These are phyloP conservation scores for Apostasia ramifera DNA, from an alignment of 106 monocot genomes.

Conservation along the genomic window DNA sequence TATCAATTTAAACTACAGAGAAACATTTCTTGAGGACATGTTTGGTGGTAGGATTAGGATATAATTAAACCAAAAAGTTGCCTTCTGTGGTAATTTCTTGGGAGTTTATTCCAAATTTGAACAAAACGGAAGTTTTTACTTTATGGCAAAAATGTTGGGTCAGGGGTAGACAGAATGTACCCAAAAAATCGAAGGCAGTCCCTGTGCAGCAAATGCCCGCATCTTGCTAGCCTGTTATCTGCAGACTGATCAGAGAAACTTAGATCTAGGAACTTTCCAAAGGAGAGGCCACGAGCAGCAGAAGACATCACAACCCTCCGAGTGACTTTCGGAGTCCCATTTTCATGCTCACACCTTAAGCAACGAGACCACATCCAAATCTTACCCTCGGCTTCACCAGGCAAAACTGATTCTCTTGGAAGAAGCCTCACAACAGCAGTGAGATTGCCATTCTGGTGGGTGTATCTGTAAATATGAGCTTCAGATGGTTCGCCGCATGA, in stretches of 20 bases:
- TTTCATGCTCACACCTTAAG: conserved; percentile 66
- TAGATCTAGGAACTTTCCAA: conserved; percentile 96
- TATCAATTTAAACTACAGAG: not conserved
- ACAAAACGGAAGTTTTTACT: not conserved
- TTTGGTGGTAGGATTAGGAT: too few relatives aligned
- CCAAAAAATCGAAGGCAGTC: conserved; percentile 96
- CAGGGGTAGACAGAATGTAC: conserved; percentile 20
- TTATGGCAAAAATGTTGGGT: not conserved
- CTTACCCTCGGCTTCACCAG: conserved; percentile 68
- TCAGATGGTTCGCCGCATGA: conserved; percentile 65
- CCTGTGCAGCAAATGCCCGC: conserved; percentile 78
- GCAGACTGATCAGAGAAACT: conserved; percentile 74
- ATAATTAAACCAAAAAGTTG: too few relatives aligned
- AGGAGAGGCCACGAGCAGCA: conserved; percentile 68
- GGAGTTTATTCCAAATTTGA: too few relatives aligned
- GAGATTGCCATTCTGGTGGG: conserved; percentile 80
- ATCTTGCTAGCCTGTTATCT: conserved; percentile 59
- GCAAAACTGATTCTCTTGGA: conserved; percentile 13
- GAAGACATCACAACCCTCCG: conserved; percentile 73
- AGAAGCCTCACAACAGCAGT: conserved; percentile 59
- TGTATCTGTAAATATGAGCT: conserved; percentile 70
- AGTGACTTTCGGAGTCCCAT: conserved; percentile 26
- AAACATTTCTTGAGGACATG: not conserved
- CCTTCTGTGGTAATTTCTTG: too few relatives aligned
- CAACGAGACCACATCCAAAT: conserved; percentile 99